These are phyloP conservation scores for Aureobasidium sp. DNA, from an alignment of 2,329 filamentous ascomycete species.

Conservation along the genomic window DNA sequence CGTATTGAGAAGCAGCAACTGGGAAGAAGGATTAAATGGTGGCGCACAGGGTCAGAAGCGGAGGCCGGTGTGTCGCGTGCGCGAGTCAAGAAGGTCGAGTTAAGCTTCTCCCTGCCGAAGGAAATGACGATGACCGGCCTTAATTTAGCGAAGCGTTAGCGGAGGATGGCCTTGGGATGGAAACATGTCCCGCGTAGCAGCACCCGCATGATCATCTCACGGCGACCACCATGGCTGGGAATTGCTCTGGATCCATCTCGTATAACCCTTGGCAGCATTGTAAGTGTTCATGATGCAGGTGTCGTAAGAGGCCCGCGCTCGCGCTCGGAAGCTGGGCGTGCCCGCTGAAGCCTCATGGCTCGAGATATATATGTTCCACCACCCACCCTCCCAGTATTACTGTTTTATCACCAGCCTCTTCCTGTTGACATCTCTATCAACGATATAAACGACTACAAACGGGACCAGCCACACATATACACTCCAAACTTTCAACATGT, in stretches of 20 bases:
- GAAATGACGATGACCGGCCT: conserved; percentile 5
- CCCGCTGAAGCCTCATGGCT: neutral
- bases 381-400: neutral
- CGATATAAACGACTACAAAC: neutral
- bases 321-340: neutral
- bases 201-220: neutral
- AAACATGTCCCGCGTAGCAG: neutral
- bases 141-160: conserved; percentile 3
- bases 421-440: neutral
- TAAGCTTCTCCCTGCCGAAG: conserved; percentile 3
- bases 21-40: neutral
- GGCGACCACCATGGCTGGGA: conserved; percentile 1
- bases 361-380: neutral
- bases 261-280: neutral
- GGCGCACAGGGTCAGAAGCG: neutral
- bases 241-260: neutral
- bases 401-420: neutral
- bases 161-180: neutral
- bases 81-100: neutral
- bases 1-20: neutral
- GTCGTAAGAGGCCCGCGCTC: neutral
- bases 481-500: neutral
- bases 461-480: neutral
- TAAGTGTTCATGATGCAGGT: neutral
- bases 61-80: neutral